A percentile compares a stretch with the other conserved stretches of the same genome.
Conservation (phyloP, 1,139 yeast species). For the Candida sp. region DNA sequence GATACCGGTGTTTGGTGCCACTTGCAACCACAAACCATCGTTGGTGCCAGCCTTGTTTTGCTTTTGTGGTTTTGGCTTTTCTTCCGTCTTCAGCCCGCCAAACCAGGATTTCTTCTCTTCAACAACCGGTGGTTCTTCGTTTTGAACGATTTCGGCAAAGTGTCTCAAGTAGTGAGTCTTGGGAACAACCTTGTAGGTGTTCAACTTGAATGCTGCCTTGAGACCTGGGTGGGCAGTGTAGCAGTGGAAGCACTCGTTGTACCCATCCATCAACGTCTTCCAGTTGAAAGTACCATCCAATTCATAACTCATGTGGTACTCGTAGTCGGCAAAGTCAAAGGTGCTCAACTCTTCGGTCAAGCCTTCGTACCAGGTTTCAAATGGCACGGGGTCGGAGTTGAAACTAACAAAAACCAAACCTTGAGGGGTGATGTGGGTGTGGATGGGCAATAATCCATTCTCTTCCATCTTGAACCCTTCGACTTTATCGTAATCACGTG, state of each 20-base stretch:
- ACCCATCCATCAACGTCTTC: constrained; percentile 72
- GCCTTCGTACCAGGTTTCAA: constrained; percentile 57
- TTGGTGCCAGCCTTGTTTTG: constrained; percentile 59
- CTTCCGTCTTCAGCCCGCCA: constrained; percentile 36
- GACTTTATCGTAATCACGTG: constrained; percentile 63
- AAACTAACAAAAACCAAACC: constrained; percentile 63
- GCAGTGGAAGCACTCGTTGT: constrained; percentile 70
- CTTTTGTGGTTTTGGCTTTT: constrained; percentile 13
- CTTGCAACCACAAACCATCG: constrained; percentile 65
- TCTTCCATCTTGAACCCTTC: constrained; percentile 61
- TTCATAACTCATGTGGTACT: constrained; percentile 69
- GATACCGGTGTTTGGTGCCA: constrained; percentile 61
- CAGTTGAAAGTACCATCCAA: constrained; percentile 66
- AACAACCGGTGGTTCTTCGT: constrained; percentile 14
- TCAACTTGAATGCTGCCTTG: constrained; percentile 60
- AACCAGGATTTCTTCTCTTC: constrained; percentile 43
- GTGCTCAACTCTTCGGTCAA: constrained; percentile 55
- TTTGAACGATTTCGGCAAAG: constrained; percentile 35
- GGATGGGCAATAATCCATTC: constrained; percentile 58
- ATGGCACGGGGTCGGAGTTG: constrained; percentile 38
- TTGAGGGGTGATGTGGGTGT: constrained; percentile 56
- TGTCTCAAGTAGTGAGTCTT: constrained; percentile 63
- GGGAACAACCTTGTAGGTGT: constrained; percentile 66
- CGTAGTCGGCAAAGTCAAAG: constrained; percentile 62
- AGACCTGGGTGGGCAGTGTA: constrained; percentile 71